These are phyloP conservation scores for Mallotus nudiflorus DNA, from an alignment of 345 rosid genomes.

Conservation along the genomic window DNA sequence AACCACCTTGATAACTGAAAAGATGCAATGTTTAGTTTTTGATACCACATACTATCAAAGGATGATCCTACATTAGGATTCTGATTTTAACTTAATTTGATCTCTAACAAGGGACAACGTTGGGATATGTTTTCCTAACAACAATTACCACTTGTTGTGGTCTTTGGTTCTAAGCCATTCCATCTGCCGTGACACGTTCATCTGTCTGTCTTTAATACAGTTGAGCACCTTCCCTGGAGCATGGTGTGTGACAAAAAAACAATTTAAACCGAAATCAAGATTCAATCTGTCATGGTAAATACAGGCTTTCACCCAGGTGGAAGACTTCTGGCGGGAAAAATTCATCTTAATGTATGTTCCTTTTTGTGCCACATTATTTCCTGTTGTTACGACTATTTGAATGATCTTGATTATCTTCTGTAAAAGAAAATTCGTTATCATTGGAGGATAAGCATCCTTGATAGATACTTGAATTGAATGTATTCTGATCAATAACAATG, in stretches of 20 bases:
- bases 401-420: neutral
- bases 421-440: neutral
- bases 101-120: neutral
- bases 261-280: conserved; percentile 59
- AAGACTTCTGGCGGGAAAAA: no score
- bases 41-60: no score
- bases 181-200: neutral
- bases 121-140: neutral
- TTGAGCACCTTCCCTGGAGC: conserved; percentile 76
- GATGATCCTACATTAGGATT: neutral
- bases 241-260: conserved; percentile 83
- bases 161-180: neutral
- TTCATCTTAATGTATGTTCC: no score
- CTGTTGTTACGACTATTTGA: neutral
- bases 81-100: neutral
- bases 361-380: neutral
- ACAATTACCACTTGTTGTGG: no score
- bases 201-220: conserved; percentile 37
- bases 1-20: neutral
- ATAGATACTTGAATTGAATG: neutral
- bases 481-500: neutral
- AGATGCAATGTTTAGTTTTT: neutral
- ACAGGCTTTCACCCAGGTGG: neutral
- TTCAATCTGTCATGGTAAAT: conserved; percentile 56
- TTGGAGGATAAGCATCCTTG: neutral